Evolutionary conservation across 2,329 filamentous ascomycete genomes (phyloP).

Genomic region (Pleoardoris graminearum): DNA sequence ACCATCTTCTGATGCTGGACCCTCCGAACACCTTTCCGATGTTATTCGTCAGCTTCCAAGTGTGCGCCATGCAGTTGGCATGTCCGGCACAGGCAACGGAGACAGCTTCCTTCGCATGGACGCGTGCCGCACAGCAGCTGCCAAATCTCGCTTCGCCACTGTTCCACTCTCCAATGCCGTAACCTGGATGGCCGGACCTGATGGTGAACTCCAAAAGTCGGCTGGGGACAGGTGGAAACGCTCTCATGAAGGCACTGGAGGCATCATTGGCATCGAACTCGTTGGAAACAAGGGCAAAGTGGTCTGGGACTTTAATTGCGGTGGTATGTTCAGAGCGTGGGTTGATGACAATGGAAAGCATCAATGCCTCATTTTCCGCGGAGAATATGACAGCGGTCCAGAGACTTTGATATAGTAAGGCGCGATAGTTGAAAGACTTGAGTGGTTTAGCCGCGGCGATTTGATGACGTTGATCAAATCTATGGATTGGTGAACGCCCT

Average conservation of each 20-base stretch:
- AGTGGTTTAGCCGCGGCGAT: too few species aligned
- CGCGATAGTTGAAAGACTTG: too few species aligned
- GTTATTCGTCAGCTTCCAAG: constrained; percentile 4
- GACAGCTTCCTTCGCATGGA: constrained; percentile 79
- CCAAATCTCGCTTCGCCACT: constrained; percentile 68
- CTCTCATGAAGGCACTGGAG: constrained; percentile 79
- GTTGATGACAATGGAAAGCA: constrained; percentile 64
- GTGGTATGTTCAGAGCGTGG: constrained; percentile 85
- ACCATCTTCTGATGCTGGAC: constrained; percentile 6
- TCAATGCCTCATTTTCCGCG: constrained; percentile 63
- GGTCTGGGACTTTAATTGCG: constrained; percentile 80
- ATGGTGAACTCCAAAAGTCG: constrained; percentile 73
- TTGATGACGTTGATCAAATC: too few species aligned
- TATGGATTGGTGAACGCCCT: too few species aligned
- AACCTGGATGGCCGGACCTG: constrained; percentile 66
- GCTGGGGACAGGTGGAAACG: constrained; percentile 73
- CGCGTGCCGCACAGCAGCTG: constrained; percentile 72
- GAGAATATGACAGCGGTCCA: constrained; percentile 39
- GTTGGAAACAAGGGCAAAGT: constrained; percentile 59
- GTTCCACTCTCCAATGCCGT: constrained; percentile 62
- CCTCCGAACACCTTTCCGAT: neutral
- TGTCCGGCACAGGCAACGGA: constrained; percentile 85
- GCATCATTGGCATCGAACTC: constrained; percentile 80
- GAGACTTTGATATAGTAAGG: too few species aligned
- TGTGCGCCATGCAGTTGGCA: constrained; percentile 53